A percentile compares a stretch with the other conserved stretches of the same genome.
These are phyloP conservation scores for Triangularia setosa DNA, from an alignment of 2,329 filamentous ascomycete species.

Conservation along the genomic window DNA sequence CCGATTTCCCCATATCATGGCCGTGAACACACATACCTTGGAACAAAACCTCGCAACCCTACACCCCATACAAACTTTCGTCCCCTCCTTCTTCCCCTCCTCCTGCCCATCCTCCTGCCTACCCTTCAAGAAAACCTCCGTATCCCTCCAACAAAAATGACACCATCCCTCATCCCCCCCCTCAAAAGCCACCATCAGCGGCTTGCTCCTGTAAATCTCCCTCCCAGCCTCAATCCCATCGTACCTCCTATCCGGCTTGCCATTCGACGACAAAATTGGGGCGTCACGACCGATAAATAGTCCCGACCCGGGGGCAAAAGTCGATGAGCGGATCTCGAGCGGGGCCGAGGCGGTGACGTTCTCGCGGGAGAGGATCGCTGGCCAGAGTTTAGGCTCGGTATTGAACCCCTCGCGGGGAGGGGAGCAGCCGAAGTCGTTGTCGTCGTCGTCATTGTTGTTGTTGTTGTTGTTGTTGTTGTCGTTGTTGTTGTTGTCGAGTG, in stretches of 20 bases:
- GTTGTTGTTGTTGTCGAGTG: not conserved
- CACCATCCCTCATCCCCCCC: slow-evolving; percentile 20
- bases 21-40: slow-evolving; percentile 21
- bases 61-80: slow-evolving; percentile 26
- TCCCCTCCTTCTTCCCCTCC: not conserved
- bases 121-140: slow-evolving; percentile 9
- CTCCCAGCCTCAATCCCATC: slow-evolving; percentile 19
- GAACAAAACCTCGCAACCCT: slow-evolving; percentile 29
- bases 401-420: slow-evolving; percentile 14
- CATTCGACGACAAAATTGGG: not conserved
- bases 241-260: not conserved
- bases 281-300: slow-evolving; percentile 22
- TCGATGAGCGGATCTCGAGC: slow-evolving; percentile 21
- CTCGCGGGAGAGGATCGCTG: slow-evolving; percentile 5
- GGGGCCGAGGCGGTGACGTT: slow-evolving; percentile 3
- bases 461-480: not conserved
- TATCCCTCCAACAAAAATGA: slow-evolving; percentile 28
- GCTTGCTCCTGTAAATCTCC: slow-evolving; percentile 28
- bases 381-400: slow-evolving; percentile 14
- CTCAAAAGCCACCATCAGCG: slow-evolving; percentile 22
- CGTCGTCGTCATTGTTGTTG: not conserved
- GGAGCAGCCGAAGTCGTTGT: slow-evolving; percentile 8
- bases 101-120: not conserved
- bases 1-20: not conserved
- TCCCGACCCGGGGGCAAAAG: slow-evolving; percentile 26